Percentiles rank a stretch among this genome's conserved stretches.
phyloP scores from a whole-genome alignment of 768 basidiomycete genomes.

The Tylopilus subfusipes region DNA sequence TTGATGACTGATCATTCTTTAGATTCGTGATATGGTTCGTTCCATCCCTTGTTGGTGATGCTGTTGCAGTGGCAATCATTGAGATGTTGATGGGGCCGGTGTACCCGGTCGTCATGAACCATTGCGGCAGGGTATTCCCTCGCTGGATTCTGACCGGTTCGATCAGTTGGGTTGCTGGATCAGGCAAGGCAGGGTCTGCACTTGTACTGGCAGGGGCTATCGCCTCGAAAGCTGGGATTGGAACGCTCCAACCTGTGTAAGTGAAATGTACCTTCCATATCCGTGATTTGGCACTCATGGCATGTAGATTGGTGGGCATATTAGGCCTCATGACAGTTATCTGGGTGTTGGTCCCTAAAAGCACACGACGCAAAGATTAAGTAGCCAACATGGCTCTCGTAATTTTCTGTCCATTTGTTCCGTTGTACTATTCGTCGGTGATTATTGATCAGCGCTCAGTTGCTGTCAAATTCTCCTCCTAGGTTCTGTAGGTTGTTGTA shows the following conservation, averaged over 20 bases:
- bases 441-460: background rate
- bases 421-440: background rate
- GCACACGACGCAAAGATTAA: slow-evolving; percentile 6
- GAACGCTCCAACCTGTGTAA: background rate
- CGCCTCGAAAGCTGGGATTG: background rate
- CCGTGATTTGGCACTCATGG: background rate
- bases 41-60: slow-evolving; percentile 51
- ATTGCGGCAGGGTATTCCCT: slow-evolving; percentile 35
- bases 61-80: slow-evolving; percentile 49
- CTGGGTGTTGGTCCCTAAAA: slow-evolving; percentile 39
- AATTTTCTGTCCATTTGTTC: background rate
- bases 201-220: slow-evolving; percentile 43
- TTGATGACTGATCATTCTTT: background rate
- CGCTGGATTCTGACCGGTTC: slow-evolving; percentile 33
- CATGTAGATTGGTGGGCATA: slow-evolving; percentile 31
- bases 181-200: slow-evolving; percentile 38
- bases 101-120: slow-evolving; percentile 53
- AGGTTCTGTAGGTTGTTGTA: background rate
- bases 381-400: background rate
- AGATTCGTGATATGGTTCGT: slow-evolving; percentile 63
- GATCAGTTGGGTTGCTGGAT: slow-evolving; percentile 52
- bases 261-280: background rate
- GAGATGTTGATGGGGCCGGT: slow-evolving; percentile 65
- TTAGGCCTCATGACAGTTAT: slow-evolving; percentile 37
- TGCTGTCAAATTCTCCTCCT: background rate